A percentile compares a stretch with the other conserved stretches of the same genome.
phyloP scores from a whole-genome alignment of 257 asterid genomes.

The Hygrophila difformis region DNA sequence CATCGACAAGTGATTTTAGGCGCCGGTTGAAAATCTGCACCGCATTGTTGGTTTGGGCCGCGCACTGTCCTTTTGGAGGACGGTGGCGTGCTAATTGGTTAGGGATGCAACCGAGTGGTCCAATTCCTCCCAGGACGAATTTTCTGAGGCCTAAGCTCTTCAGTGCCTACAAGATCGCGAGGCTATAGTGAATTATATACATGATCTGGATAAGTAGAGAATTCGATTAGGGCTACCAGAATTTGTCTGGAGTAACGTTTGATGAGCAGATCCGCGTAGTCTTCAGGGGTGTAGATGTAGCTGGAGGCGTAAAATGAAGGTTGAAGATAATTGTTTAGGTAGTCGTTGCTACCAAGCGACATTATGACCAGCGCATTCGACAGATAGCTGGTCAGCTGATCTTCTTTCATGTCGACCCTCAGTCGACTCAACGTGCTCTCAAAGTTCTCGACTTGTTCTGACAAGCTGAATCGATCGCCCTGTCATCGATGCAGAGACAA shows the following conservation, averaged over 20 bases:
- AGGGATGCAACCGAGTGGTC: constrained; percentile 84
- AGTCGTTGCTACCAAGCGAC: constrained; percentile 65
- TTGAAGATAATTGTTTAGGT: constrained; percentile 53
- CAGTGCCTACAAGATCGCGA: constrained; percentile 30
- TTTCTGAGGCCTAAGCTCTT: constrained; percentile 47
- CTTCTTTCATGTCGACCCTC: constrained; percentile 26
- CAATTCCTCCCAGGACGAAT: constrained; percentile 52
- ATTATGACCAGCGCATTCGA: constrained; percentile 40
- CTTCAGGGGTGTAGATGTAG: constrained; percentile 36
- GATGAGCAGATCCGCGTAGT: constrained; percentile 54
- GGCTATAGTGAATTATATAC: not conserved
- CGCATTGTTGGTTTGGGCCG: constrained; percentile 29
- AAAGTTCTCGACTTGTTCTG: constrained; percentile 39
- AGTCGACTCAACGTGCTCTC: constrained; percentile 33
- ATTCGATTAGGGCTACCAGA: constrained; percentile 21
- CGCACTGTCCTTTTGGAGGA: constrained; percentile 49
- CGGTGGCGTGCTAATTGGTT: constrained; percentile 40
- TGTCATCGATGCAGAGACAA: not conserved
- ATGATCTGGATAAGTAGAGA: not conserved
- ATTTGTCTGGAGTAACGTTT: constrained; percentile 40
- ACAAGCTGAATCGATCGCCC: constrained; percentile 68
- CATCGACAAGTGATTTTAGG: constrained; percentile 39
- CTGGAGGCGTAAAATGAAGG: constrained; percentile 46
- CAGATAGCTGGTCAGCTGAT: constrained; percentile 30
- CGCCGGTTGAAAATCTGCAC: constrained; percentile 38